Base-by-base conservation (phyloP, 2,329 filamentous ascomycete species). In the Zasmidium angulare region DNA sequence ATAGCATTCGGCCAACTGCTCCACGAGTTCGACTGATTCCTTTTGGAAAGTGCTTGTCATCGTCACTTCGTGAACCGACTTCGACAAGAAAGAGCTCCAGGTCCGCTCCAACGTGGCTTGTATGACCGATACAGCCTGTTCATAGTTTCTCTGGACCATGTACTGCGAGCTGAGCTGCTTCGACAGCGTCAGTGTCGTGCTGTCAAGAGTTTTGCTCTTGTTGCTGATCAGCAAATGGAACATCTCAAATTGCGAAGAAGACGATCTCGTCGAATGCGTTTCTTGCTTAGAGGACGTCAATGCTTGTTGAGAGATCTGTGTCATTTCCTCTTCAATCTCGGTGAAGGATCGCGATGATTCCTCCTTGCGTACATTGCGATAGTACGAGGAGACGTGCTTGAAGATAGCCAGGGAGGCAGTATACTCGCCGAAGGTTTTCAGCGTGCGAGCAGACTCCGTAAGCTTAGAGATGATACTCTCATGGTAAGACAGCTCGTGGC, bases 11-110 rank as follows among this genome's bases (percentile, higher is more conserved):
- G 76, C 77, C 19, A 84, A 73, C 1, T 73, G 73, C 57, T 80
- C 76, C 2, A 80, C 79, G 1, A 83, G 72, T 14, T 78, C 72
- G 3, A 84, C 72, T 6, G 74, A 77, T 60, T 78, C 74, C n/a
- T 81, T 76, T 0, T 76, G 69, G 60, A 80, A 75, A 1, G 73
- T 73, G 1, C 71, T 65, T 0, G 79, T 77, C 26, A 81, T 71
- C 1, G 71, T 71, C 1, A 83, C 77, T 46, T 64, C 62, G 14
- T 67, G 62, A 17, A 79, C 68, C 0, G 77, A 79, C 19, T 72
- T 70, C 12, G 77, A 73, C 50, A 82, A 76, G 56, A 84, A 73
- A 0, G 76, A 75, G 1, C 76, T 73, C 81, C 81, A 83, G 2
- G 78, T 75, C 3, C 73, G 71, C 43, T 75, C 73, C 26, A 83